Percentiles rank a stretch among this genome's conserved stretches.
Conservation (phyloP, 768 basidiomycete genomes). For the Hebeloma cylindrosporum region DNA sequence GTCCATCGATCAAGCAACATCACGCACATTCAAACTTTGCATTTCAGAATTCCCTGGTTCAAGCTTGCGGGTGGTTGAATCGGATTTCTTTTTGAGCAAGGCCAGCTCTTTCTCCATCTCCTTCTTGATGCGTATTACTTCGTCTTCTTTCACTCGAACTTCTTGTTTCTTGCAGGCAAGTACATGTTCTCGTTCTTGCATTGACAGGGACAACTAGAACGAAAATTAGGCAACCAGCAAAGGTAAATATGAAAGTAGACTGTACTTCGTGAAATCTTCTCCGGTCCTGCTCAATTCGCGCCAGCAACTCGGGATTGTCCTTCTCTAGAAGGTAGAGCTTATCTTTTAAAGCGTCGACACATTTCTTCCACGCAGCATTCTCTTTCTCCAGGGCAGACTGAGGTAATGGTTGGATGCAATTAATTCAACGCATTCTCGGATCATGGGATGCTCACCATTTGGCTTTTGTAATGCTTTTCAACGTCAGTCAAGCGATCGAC, state of each 20-base stretch:
- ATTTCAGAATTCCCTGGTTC: constrained; percentile 40
- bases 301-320: constrained; percentile 34
- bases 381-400: constrained; percentile 49
- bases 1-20: background rate
- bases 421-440: no score
- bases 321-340: constrained; percentile 20
- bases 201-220: constrained; percentile 11
- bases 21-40: constrained; percentile 58
- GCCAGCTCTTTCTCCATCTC: constrained; percentile 50
- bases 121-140: constrained; percentile 43
- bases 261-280: constrained; percentile 42
- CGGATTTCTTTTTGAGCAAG: constrained; percentile 42
- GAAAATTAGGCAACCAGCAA: constrained; percentile 7
- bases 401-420: no score
- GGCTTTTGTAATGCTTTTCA: constrained; percentile 57
- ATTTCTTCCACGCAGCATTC: constrained; percentile 30
- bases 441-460: no score
- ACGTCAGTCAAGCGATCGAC: constrained; percentile 66
- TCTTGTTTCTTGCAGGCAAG: constrained; percentile 34
- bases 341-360: constrained; percentile 23
- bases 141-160: constrained; percentile 48
- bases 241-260: constrained; percentile 10
- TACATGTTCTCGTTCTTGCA: constrained; percentile 40
- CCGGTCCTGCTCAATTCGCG: constrained; percentile 38
- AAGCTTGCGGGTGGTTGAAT: constrained; percentile 18